These are phyloP conservation scores for Poronia punctata DNA, from an alignment of 495 filamentous ascomycete genomes.

Conservation along the genomic window DNA sequence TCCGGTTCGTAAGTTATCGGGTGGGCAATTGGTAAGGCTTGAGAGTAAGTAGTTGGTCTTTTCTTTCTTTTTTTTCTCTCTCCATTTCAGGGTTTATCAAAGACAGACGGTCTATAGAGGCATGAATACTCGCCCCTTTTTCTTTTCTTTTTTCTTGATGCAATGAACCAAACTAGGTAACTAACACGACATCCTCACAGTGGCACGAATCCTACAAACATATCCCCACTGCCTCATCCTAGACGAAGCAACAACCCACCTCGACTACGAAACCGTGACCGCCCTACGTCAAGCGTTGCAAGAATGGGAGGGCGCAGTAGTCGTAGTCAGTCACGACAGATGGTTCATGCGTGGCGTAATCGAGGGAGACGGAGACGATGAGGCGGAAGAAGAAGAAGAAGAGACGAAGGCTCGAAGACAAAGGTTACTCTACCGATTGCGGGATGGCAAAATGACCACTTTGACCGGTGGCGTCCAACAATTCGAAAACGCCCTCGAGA, in stretches of 20 bases:
- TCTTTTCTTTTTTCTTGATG: background rate
- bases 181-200: background rate
- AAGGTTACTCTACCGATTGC: slow-evolving; percentile 54
- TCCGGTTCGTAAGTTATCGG: slow-evolving; percentile 60
- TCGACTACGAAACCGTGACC: slow-evolving; percentile 70
- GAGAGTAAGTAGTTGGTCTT: slow-evolving; percentile 24
- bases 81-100: no score
- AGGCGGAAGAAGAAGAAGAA: slow-evolving; percentile 38
- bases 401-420: slow-evolving; percentile 33
- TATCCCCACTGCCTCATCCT: slow-evolving; percentile 68
- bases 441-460: slow-evolving; percentile 48
- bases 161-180: background rate
- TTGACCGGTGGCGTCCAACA: slow-evolving; percentile 52
- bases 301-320: slow-evolving; percentile 60
- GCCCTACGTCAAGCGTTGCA: slow-evolving; percentile 59
- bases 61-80: background rate
- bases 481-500: slow-evolving; percentile 60
- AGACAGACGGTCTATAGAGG: no score
- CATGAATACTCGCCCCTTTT: no score
- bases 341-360: slow-evolving; percentile 65
- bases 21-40: slow-evolving; percentile 73
- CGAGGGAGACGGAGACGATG: slow-evolving; percentile 54
- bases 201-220: slow-evolving; percentile 60
- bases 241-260: slow-evolving; percentile 80
- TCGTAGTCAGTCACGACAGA: slow-evolving; percentile 71